phyloP scores from a whole-genome alignment of 148 eudicot species.

The Tetragonia tetragonoides region DNA sequence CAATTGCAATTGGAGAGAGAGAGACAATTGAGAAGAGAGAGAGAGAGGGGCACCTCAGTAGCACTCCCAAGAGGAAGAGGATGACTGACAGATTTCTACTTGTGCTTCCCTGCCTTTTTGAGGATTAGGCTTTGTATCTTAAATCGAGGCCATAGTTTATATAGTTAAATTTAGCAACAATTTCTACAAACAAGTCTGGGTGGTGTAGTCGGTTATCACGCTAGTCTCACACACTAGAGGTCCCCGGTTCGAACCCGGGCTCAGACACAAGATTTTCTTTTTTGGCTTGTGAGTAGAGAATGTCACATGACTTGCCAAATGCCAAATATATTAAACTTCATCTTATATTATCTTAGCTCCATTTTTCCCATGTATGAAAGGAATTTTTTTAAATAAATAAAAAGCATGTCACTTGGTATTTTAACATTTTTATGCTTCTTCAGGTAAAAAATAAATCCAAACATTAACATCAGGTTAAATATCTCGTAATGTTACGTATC shows the following conservation, averaged over 20 bases:
- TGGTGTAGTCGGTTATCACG: constrained; percentile 99
- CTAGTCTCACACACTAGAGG: constrained; percentile 99
- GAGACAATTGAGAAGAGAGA: not conserved
- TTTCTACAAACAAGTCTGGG: constrained; percentile 53
- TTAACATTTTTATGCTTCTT: no score
- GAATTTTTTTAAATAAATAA: not conserved
- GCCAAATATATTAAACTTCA: no score
- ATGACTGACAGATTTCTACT: not conserved
- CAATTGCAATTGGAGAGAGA: constrained; percentile 41
- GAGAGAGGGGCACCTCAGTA: not conserved
- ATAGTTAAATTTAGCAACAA: no score
- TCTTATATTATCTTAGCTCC: no score
- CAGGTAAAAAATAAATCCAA: no score
- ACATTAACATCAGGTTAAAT: no score
- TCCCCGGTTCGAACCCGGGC: constrained; percentile 99
- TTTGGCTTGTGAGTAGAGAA: no score
- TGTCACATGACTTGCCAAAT: no score
- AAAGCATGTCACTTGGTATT: no score
- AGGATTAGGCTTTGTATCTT: constrained; percentile 16
- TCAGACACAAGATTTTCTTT: constrained; percentile 42
- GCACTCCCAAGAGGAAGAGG: constrained; percentile 1
- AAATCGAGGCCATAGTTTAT: no score
- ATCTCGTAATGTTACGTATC: no score
- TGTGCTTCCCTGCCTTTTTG: not conserved
- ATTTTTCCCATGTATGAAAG: no score